Conservation (phyloP, 345 rosid species). For the Punica granatum region DNA sequence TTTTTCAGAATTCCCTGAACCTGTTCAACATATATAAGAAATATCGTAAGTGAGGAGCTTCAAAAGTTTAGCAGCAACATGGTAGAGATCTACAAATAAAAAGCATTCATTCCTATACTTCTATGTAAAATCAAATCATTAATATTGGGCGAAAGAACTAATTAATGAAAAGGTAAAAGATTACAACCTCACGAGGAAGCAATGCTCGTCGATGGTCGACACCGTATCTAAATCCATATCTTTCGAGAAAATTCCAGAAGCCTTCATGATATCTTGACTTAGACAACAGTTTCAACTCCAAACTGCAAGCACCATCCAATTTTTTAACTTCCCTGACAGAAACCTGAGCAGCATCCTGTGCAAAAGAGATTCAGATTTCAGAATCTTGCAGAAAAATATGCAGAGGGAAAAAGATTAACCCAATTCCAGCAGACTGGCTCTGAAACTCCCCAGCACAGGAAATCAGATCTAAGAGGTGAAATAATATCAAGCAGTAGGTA, state of each 20-base stretch:
- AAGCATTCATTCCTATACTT: neutral
- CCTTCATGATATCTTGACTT: conserved; percentile 30
- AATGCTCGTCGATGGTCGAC: conserved; percentile 37
- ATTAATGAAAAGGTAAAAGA: conserved; percentile 4
- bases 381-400: neutral
- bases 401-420: neutral
- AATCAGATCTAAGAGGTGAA: neutral
- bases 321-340: conserved; percentile 43
- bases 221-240: conserved; percentile 88
- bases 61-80: neutral
- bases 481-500: too few species aligned
- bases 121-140: neutral
- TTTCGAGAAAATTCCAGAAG: conserved; percentile 75
- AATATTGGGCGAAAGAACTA: neutral
- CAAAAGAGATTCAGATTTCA: conserved; percentile 4
- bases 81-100: neutral
- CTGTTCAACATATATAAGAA: conserved; percentile 19
- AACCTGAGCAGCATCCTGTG: conserved; percentile 64
- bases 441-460: neutral
- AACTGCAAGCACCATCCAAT: conserved; percentile 53
- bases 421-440: neutral
- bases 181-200: conserved; percentile 85
- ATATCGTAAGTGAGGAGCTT: neutral
- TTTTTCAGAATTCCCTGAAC: conserved; percentile 72
- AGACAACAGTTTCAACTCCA: conserved; percentile 65